Percentiles rank a stretch among this genome's conserved stretches.
These are phyloP conservation scores for Coniosporium apollinis DNA, from an alignment of 495 filamentous ascomycete species.

Conservation along the genomic window DNA sequence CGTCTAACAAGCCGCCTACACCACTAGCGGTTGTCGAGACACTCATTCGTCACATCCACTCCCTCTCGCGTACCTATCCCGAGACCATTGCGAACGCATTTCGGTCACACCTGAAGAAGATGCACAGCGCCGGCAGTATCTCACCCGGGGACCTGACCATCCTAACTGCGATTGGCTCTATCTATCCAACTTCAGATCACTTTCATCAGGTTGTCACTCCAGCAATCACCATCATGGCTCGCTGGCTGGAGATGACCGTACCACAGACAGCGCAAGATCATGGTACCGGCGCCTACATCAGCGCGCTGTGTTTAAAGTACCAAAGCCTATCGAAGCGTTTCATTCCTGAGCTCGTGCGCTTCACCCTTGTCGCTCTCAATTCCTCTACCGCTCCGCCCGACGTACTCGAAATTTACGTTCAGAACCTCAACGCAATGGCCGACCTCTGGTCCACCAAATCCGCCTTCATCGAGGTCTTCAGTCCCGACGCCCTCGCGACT, in stretches of 20 bases:
- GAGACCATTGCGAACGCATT: slow-evolving; percentile 62
- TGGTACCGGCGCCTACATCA: slow-evolving; percentile 58
- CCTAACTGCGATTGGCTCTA: slow-evolving; percentile 62
- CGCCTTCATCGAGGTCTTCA: slow-evolving; percentile 19
- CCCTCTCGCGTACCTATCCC: slow-evolving; percentile 67
- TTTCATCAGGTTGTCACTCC: slow-evolving; percentile 90
- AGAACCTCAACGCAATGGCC: slow-evolving; percentile 10
- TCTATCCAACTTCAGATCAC: slow-evolving; percentile 91
- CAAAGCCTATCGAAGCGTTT: slow-evolving; percentile 67
- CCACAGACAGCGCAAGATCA: slow-evolving; percentile 47
- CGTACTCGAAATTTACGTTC: slow-evolving; percentile 6
- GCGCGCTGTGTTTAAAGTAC: slow-evolving; percentile 62
- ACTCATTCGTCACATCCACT: slow-evolving; percentile 66
- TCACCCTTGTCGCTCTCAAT: slow-evolving; percentile 52
- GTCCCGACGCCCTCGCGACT: slow-evolving; percentile 5
- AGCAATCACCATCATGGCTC: slow-evolving; percentile 60
- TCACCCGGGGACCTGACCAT: slow-evolving; percentile 61
- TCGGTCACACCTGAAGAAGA: slow-evolving; percentile 47
- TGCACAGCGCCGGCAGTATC: slow-evolving; percentile 45
- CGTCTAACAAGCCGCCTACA: slow-evolving; percentile 32
- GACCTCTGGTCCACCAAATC: slow-evolving; percentile 20
- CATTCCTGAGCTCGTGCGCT: slow-evolving; percentile 75
- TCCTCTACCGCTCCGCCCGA: slow-evolving; percentile 10
- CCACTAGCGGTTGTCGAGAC: slow-evolving; percentile 49
- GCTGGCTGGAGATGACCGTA: slow-evolving; percentile 57